Base-by-base conservation (phyloP, 345 rosid genomes). In the Moricandia moricandioides region DNA sequence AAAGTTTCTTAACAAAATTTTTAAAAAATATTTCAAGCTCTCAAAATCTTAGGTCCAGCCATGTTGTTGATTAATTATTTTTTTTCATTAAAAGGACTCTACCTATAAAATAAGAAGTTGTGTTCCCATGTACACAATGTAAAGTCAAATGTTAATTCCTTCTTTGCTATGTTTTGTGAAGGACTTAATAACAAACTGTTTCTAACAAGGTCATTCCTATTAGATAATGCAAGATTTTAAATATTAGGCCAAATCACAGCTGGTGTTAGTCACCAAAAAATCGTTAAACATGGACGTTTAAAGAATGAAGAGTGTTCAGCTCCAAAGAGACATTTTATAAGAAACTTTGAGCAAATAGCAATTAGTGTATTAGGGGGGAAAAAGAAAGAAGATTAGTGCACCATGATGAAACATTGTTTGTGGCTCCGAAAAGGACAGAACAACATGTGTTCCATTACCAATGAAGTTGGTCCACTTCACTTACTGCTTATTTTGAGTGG, bases 371-470 rank as follows among this genome's bases (percentile, higher is more conserved):
- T 57, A 13, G 29, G 34, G 8, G 51, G 34, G 8, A 51, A 75
- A 33, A 21, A 49, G 27, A 3, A 59, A 33, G 52, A 75, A 60
- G 16, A 26, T 0, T 52, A 69, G 69, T 60, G 74, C 69, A 52
- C 45, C 73, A 62, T 17, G 3, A 37, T 30, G 54, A 64, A 75
- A 35, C 67, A 24, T 61, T 51, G 73, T 4, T 4, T 40, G 74
- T 69, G 79, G 73, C 63, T 75, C 69, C 33, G 73, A 69, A 75
- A 69, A 76, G 62, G 79, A 75, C 55, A 52, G 58, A 62, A 55
- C 56, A 61, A 68, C 57, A 75, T 75, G 73, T 52, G 63, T 61
- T 51, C 60, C 79, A 75, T 51, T 68, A 75, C 74, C 74, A 62
- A 72, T 63, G 70, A 52, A 27, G 74, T 37, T 18, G 69, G 64